These are phyloP conservation scores for Polygonum maritimum DNA, from an alignment of 148 eudicot genomes.

Conservation along the genomic window DNA sequence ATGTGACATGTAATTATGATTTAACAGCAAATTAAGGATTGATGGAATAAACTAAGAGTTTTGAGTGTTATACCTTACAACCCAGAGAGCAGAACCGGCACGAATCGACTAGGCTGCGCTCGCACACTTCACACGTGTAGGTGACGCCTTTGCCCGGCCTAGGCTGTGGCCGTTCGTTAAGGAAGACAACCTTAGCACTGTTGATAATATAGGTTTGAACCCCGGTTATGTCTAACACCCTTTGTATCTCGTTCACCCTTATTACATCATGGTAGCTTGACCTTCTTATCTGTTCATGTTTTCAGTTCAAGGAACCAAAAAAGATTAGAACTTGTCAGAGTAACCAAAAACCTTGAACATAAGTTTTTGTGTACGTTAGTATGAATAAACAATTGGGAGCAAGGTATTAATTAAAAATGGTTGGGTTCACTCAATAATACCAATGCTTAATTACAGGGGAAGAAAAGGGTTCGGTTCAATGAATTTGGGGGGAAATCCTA, in stretches of 20 bases:
- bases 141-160: slow-evolving; percentile 95
- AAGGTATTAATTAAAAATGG: background rate
- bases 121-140: slow-evolving; percentile 77
- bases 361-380: background rate
- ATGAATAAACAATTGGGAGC: too few relatives aligned
- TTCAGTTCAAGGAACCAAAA: background rate
- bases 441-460: slow-evolving; percentile 18
- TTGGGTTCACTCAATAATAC: background rate
- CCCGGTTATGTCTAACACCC: slow-evolving; percentile 59
- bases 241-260: slow-evolving; percentile 79
- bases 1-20: too few relatives aligned
- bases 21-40: background rate
- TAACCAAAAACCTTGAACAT: slow-evolving; percentile 5
- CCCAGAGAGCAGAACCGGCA: slow-evolving; percentile 92
- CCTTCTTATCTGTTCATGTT: slow-evolving; percentile 56
- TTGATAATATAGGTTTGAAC: slow-evolving; percentile 88
- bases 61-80: slow-evolving; percentile 51
- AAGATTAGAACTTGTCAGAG: background rate
- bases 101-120: slow-evolving; percentile 81
- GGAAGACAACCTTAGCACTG: slow-evolving; percentile 81
- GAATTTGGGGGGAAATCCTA: background rate
- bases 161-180: slow-evolving; percentile 86
- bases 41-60: background rate
- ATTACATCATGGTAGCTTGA: slow-evolving; percentile 96
- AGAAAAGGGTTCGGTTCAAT: slow-evolving; percentile 15